Evolutionary conservation across 2,329 filamentous ascomycete genomes (phyloP), one percentile per base, ranked within the genome.

Genomic region (Scytalidium sp.): DNA sequence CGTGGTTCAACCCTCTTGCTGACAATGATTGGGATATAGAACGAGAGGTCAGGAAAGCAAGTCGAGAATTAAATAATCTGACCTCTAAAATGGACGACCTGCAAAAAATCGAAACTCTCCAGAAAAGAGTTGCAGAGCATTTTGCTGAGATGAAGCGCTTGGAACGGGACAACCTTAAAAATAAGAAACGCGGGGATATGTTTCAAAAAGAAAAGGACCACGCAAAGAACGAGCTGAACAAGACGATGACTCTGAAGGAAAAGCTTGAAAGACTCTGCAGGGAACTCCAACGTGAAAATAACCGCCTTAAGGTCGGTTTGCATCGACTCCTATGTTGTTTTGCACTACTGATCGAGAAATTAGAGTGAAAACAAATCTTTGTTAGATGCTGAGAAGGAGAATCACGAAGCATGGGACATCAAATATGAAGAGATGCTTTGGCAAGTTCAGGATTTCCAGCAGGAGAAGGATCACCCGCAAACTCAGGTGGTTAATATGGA

Each of bases 161-260:
- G 52, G 93, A 99, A 68, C 87, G 92, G 53, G 94, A 99, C 55
- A 92, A 96, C 64, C 81, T 89, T 54, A 97, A 96, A 72, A 94
- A 93, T 62, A 97, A 97, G 77, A 96, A 97, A 70, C 87, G 91
- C 20, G 90, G 89, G 21, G 94, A 99, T 67, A 87, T 90, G 63
- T 71, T 99, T 49, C 94, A 99, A 69, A 99, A 97, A 68, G 94
- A 99, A 63, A 95, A 96, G 68, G 94, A 99, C 66, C 85, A 89
- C 58, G 87, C 88, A 50, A 84, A 91, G 60, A 49, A 46, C 36
- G 94, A 99, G 67, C 76, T 96, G 49, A 93, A 84, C 71, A 96
- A 96, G 72, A 93, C 92, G 19, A 85, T 88, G 19, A 88, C 86
- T 1, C 83, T 97, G 65, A 97, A 96, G 69, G 92, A 97, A 68